Evolutionary conservation across 2,329 filamentous ascomycete genomes (phyloP).

Genomic region (Aurifilum marmelostoma): DNA sequence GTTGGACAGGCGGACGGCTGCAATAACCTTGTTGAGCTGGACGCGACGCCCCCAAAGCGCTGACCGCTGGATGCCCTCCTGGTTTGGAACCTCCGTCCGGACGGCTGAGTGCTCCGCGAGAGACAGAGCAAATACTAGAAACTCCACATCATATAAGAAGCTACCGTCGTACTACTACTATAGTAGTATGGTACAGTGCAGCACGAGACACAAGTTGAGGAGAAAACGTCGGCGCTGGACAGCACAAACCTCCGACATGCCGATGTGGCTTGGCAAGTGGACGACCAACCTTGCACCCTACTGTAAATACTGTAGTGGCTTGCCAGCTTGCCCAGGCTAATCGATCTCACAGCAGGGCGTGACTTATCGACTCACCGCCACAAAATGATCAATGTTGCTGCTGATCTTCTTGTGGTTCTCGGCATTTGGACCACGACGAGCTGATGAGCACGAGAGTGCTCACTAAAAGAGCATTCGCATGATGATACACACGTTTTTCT

Average conservation of each 20-base stretch:
- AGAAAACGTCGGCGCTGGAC: background rate
- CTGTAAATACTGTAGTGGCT: background rate
- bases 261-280: constrained; percentile 11
- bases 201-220: background rate
- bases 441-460: background rate
- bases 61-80: background rate
- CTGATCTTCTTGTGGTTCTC: background rate
- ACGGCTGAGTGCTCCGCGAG: constrained; percentile 5
- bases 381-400: background rate
- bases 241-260: constrained; percentile 17
- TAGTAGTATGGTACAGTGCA: background rate
- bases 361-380: constrained; percentile 5
- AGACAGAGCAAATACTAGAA: background rate
- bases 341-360: background rate
- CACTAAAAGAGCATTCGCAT: background rate
- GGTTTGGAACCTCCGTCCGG: background rate
- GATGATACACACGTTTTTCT: too few species aligned
- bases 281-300: background rate
- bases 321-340: background rate
- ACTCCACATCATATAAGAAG: background rate
- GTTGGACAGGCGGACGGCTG: constrained; percentile 8
- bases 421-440: background rate
- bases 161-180: background rate
- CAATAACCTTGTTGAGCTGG: constrained; percentile 9
- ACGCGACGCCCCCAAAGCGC: background rate